Evolutionary conservation across 768 basidiomycete genomes (phyloP).

Genomic region (Daedalea quercina): DNA sequence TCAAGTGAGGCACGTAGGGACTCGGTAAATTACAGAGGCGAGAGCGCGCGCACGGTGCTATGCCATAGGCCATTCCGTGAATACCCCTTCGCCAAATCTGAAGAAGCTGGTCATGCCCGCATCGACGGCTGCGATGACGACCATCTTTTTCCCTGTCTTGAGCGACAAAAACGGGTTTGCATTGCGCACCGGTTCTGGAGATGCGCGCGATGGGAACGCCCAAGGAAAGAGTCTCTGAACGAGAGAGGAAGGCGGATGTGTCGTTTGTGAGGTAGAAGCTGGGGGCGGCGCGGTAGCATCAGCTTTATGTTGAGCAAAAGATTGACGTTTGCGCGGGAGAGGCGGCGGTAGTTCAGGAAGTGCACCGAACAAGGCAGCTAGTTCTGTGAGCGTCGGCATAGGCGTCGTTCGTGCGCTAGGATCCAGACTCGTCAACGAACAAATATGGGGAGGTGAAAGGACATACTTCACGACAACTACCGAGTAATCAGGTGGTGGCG

Average conservation of each 20-base stretch:
- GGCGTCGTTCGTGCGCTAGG: constrained; percentile 73
- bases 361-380: constrained; percentile 62
- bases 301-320: constrained; percentile 15
- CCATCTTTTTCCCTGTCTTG: constrained; percentile 76
- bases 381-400: constrained; percentile 76
- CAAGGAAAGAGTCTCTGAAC: constrained; percentile 19
- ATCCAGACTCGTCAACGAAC: neutral
- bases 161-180: constrained; percentile 75
- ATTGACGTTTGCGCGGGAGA: constrained; percentile 39
- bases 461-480: constrained; percentile 81
- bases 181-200: constrained; percentile 20
- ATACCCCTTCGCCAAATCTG: constrained; percentile 78
- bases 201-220: constrained; percentile 8
- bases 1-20: too few species aligned
- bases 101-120: constrained; percentile 85
- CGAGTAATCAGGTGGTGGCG: constrained; percentile 78
- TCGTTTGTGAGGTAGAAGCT: neutral
- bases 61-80: constrained; percentile 77
- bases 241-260: neutral
- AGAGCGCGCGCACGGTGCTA: too few species aligned
- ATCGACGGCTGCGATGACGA: constrained; percentile 87
- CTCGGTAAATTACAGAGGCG: too few species aligned
- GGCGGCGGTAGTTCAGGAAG: constrained; percentile 62
- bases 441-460: neutral
- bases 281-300: constrained; percentile 2